Evolutionary conservation across 2,329 filamentous ascomycete species (phyloP), one percentile per base, ranked within the genome.

Genomic region (Plectosphaerella cucumerina): DNA sequence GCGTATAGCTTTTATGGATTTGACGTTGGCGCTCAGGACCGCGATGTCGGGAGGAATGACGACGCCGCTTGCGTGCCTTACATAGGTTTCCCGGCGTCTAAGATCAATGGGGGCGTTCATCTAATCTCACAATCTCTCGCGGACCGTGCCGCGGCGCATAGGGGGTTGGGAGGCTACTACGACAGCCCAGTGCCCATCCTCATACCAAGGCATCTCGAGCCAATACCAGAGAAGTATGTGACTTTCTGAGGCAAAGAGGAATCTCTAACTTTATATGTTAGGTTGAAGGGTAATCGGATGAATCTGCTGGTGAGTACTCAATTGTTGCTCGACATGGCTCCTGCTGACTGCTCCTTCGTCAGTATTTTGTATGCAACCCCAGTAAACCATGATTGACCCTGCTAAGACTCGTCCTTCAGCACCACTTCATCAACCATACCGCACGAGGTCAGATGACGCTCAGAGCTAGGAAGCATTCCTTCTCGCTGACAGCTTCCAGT

Each of bases 351-450:
- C 22, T 18, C 10, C 41, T 3, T 23, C 34, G 26, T 23, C 51
- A 76, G 73, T 80, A 79, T 57, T 79, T 80, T 57, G 72, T 76
- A 64, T 62, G 72, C 61, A 51, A 9, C 15, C 23, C 11, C 21
- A 20, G 22, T 33, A 6, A n/a, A n/a, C n/a, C 34, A 48, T 34
- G 6, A 21, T 4, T 6, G 10, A 41, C 41, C 20, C 41, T 49
- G 43, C 44, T 48, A 31, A 31, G 21, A 42, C 14, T 37, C 42
- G 39, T 56, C 52, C 59, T 53, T 45, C 59, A 73, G 67, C 76
- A 81, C 57, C 79, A 83, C 60, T 83, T 94, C 62, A 74, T 94
- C 53, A 89, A 92, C 59, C 87, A 94, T 65, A 94, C 89, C 3
- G 88, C 88, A 8, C 81, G 82, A 53, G 84, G 73, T 70, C 64